Evolutionary conservation across 306 rosid genomes (phyloP).

Genomic region (Dryas drummondii): DNA sequence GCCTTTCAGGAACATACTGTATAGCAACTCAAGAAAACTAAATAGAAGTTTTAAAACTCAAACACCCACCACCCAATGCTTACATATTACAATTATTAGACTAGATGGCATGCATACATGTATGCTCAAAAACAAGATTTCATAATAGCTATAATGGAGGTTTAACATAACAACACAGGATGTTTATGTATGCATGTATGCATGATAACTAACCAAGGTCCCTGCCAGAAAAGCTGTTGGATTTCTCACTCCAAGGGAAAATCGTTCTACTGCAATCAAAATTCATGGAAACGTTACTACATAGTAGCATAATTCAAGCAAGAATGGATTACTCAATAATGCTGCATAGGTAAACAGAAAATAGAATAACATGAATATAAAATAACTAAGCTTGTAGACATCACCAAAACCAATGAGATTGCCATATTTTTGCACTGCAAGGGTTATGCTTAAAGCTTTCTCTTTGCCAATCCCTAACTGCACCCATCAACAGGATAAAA

Average conservation of each 20-base stretch:
- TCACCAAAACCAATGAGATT: constrained; percentile 69
- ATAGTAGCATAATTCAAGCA: constrained; percentile 18
- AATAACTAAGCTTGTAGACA: constrained; percentile 14
- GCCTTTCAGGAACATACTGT: neutral
- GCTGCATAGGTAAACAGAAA: neutral
- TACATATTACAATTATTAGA: neutral
- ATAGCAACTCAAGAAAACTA: neutral
- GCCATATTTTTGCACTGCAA: constrained; percentile 55
- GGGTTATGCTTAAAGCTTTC: constrained; percentile 46
- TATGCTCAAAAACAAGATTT: neutral
- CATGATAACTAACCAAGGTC: constrained; percentile 47
- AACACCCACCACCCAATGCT: neutral
- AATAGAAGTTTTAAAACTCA: neutral
- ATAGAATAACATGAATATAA: neutral
- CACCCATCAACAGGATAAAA: constrained; percentile 21
- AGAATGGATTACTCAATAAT: neutral
- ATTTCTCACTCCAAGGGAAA: constrained; percentile 64
- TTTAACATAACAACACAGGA: neutral
- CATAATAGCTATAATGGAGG: neutral
- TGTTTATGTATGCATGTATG: neutral
- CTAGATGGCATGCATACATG: neutral
- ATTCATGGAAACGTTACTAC: constrained; percentile 23
- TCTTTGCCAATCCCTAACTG: constrained; percentile 68
- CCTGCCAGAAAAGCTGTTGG: constrained; percentile 67
- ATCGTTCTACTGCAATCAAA: constrained; percentile 55